phyloP scores from a whole-genome alignment of 2,329 filamentous ascomycete species.

The Botrytis fabae region DNA sequence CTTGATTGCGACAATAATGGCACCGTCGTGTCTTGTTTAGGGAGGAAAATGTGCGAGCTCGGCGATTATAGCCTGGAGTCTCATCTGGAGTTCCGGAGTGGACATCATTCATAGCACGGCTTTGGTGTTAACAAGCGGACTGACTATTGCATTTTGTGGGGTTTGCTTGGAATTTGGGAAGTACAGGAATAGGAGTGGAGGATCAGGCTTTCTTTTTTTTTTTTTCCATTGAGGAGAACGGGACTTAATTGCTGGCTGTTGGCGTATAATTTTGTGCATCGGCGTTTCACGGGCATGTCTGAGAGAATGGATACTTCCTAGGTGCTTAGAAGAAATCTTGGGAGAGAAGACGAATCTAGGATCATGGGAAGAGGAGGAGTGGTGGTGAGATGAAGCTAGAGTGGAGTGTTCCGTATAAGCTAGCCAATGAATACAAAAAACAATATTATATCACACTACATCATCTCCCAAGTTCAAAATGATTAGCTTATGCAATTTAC shows the following conservation, averaged over 20 bases:
- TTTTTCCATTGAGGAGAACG: constrained; percentile 19
- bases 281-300: constrained; percentile 35
- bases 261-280: constrained; percentile 32
- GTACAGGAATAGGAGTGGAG: constrained; percentile 29
- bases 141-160: constrained; percentile 17
- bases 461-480: neutral
- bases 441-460: constrained; percentile 10
- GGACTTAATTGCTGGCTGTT: constrained; percentile 32
- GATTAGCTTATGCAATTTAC: neutral
- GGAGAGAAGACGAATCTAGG: constrained; percentile 19
- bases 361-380: constrained; percentile 26
- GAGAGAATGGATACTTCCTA: constrained; percentile 27
- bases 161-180: constrained; percentile 7
- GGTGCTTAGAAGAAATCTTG: neutral
- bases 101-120: constrained; percentile 15
- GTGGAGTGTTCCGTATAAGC: neutral
- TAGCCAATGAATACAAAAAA: constrained; percentile 13
- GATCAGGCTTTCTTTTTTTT: constrained; percentile 17
- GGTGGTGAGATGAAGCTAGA: constrained; percentile 4
- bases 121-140: constrained; percentile 8
- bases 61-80: constrained; percentile 19
- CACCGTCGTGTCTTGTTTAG: constrained; percentile 23
- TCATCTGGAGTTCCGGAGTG: constrained; percentile 22
- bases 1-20: constrained; percentile 34
- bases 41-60: constrained; percentile 21